Conservation (phyloP, 441 rosid species). For the Francoa sonchifolia region DNA sequence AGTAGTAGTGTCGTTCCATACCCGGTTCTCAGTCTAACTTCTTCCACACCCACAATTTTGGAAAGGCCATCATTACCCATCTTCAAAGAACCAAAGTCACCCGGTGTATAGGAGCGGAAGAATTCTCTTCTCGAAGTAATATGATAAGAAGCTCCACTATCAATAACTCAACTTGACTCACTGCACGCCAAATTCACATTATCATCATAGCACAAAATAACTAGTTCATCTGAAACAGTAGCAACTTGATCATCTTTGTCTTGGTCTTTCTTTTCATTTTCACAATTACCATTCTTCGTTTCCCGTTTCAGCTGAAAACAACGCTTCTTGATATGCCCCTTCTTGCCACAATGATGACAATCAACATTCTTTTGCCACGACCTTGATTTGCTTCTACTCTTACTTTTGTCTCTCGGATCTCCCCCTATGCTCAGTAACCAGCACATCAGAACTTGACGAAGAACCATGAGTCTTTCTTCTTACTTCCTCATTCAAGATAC, state of each 20-base stretch:
- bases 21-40: not conserved
- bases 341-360: too few species aligned
- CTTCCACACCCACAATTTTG: not conserved
- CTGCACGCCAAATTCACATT: too few species aligned
- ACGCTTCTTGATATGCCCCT: not conserved
- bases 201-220: too few species aligned
- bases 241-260: too few species aligned
- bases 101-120: not conserved
- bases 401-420: too few species aligned
- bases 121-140: not conserved
- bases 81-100: not conserved
- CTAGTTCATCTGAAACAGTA: too few species aligned
- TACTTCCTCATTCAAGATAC: not conserved
- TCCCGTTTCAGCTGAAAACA: not conserved
- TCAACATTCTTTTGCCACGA: too few species aligned
- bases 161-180: not conserved
- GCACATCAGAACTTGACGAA: too few species aligned
- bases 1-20: not conserved
- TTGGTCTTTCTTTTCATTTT: too few species aligned
- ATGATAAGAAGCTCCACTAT: not conserved
- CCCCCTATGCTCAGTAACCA: too few species aligned
- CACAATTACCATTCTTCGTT: not conserved
- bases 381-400: too few species aligned
- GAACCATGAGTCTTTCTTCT: too few species aligned
- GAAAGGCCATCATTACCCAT: constrained; percentile 1